phyloP scores from a whole-genome alignment of 1,139 yeast species.

The Geotrichum fermentans region DNA sequence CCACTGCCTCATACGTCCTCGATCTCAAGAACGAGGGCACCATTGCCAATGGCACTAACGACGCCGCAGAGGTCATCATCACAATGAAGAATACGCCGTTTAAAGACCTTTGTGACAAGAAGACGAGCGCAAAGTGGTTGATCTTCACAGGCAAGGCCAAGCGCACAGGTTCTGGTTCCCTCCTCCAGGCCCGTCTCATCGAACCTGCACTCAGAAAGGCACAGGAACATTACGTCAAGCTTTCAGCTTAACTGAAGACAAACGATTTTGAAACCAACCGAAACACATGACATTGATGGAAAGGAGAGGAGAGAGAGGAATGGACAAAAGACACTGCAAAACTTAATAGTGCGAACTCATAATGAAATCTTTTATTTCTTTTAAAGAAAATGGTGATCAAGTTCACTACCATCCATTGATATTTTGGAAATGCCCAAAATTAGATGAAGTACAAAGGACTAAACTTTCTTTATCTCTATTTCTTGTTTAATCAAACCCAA shows the following conservation, averaged over 20 bases:
- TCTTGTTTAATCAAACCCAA: no score
- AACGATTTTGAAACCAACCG: no score
- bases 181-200: constrained; percentile 3
- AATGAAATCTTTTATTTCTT: no score
- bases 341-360: no score
- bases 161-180: constrained; percentile 9
- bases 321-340: neutral
- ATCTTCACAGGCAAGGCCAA: constrained; percentile 10
- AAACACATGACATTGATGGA: no score
- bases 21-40: constrained; percentile 13
- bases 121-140: constrained; percentile 13
- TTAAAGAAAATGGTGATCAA: no score
- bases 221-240: neutral
- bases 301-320: no score
- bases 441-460: no score
- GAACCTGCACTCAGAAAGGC: constrained; percentile 5
- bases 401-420: no score
- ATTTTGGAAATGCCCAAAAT: no score
- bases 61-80: constrained; percentile 4
- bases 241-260: neutral
- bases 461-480: no score
- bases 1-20: constrained; percentile 7
- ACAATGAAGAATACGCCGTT: neutral
- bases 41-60: neutral
- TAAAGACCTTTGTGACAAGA: neutral